These are phyloP conservation scores for Erysiphe neolycopersici DNA, from an alignment of 2,329 filamentous ascomycete species.

Conservation along the genomic window DNA sequence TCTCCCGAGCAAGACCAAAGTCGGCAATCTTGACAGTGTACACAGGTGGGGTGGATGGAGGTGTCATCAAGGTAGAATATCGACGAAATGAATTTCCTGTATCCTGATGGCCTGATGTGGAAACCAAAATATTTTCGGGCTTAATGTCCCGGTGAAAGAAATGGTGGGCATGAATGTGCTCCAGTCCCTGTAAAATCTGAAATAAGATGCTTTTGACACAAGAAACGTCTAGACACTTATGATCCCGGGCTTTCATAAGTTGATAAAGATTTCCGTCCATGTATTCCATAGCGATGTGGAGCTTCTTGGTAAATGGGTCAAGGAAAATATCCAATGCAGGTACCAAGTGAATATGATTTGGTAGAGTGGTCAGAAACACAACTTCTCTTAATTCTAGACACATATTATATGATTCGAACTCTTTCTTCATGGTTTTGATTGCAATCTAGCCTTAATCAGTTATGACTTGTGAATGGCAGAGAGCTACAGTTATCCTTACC, in stretches of 20 bases:
- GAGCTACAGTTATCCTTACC: slow-evolving; percentile 27
- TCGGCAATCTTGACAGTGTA: slow-evolving; percentile 98
- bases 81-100: slow-evolving; percentile 63
- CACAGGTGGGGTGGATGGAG: slow-evolving; percentile 72
- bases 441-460: slow-evolving; percentile 38
- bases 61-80: slow-evolving; percentile 81
- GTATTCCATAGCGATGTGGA: slow-evolving; percentile 97
- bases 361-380: slow-evolving; percentile 78
- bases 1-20: slow-evolving; percentile 92
- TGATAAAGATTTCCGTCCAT: slow-evolving; percentile 99
- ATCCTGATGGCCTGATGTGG: slow-evolving; percentile 51
- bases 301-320: slow-evolving; percentile 81
- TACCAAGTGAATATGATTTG: slow-evolving; percentile 74
- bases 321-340: slow-evolving; percentile 95
- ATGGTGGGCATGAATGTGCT: slow-evolving; percentile 89
- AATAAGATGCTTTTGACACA: slow-evolving; percentile 96
- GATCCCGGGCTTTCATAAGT: slow-evolving; percentile 92
- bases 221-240: slow-evolving; percentile 69
- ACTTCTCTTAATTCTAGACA: slow-evolving; percentile 91
- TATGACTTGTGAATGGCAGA: background rate
- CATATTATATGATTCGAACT: slow-evolving; percentile 71
- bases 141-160: slow-evolving; percentile 99
- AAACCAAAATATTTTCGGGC: slow-evolving; percentile 93
- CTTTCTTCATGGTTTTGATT: slow-evolving; percentile 99
- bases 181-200: slow-evolving; percentile 85